Conservation (phyloP, 1,284 basidiomycete species). For the Singerocomus rubriflavus region DNA sequence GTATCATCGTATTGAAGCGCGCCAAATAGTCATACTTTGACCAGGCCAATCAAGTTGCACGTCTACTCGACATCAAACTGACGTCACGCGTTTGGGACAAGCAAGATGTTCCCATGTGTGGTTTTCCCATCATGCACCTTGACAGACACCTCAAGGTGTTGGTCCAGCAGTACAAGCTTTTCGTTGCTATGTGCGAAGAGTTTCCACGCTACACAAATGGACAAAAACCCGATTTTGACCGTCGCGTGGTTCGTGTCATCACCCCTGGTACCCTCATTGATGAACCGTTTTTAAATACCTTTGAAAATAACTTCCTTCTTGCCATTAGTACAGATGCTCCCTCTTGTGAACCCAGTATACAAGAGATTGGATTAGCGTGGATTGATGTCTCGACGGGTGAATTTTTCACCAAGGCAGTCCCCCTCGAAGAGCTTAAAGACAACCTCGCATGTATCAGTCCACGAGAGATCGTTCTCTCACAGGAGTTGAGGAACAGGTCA, state of each 20-base stretch:
- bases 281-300: slow-evolving; percentile 80
- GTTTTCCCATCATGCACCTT: slow-evolving; percentile 84
- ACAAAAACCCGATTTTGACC: slow-evolving; percentile 57
- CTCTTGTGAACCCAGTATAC: slow-evolving; percentile 6
- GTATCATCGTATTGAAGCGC: slow-evolving; percentile 8
- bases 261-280: slow-evolving; percentile 93
- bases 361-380: slow-evolving; percentile 70
- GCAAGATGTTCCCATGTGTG: slow-evolving; percentile 74
- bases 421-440: slow-evolving; percentile 63
- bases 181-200: slow-evolving; percentile 92
- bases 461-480: slow-evolving; percentile 75
- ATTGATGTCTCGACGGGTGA: slow-evolving; percentile 96
- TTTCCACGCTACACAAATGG: slow-evolving; percentile 53
- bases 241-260: slow-evolving; percentile 81
- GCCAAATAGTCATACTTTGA: slow-evolving; percentile 82
- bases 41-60: slow-evolving; percentile 78
- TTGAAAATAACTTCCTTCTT: slow-evolving; percentile 87
- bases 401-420: slow-evolving; percentile 74
- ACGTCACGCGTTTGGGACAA: slow-evolving; percentile 72
- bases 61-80: slow-evolving; percentile 78
- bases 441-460: slow-evolving; percentile 83
- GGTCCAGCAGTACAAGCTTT: slow-evolving; percentile 77
- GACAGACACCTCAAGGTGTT: slow-evolving; percentile 85
- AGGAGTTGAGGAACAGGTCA: slow-evolving; percentile 37
- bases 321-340: slow-evolving; percentile 47